Base-by-base conservation (phyloP, 768 basidiomycete genomes). In the Ramaria rubella region DNA sequence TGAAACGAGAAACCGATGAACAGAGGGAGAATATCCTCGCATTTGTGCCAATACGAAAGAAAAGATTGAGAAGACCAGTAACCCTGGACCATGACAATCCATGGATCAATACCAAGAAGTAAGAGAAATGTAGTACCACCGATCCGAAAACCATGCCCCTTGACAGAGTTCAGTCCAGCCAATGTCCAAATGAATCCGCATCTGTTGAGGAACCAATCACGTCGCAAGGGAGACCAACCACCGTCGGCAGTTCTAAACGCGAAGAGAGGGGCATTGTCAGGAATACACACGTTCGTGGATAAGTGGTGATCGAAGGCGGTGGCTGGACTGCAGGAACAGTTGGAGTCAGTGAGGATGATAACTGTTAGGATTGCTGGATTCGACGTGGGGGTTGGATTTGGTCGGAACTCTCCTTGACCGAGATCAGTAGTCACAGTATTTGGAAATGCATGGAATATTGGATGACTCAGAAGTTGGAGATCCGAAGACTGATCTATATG, bases 221-320 rank as follows among this genome's bases (percentile, higher is more conserved):
- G n/a, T n/a, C n/a, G n/a, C 44, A 46, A 91, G 82, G 85, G 79
- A 68, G 33, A 74, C 75, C 33, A 62, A 73, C 36, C 67, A 76
- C 43, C 58, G 64, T 23, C 70, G 68, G 57, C 62, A 72, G 40
- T 65, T 74, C 36, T 67, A 66, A 29, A 46, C 3, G 44, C 9
- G 26, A 46, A 46, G 26, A 46, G 44, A 2, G 44, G 44, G 15
- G 11, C 9, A 12, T 12, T 2, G n/a, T n/a, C n/a, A 2, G 44
- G 44, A 5, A 46, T 23, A 2, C 21, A 17, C 2, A 12, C 12
- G 26, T 46, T 46, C 15, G 26, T 23, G 14, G 19, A 3, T 2
- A 46, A 2, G 26, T 46, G 44, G 5, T 21, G 21, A 4, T 21
- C 2, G 26, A 46, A 27, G 9, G 44, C 44, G 11, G 2, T 2